These are phyloP conservation scores for Kwoniella europaea DNA, from an alignment of 768 basidiomycete species.

Conservation along the genomic window DNA sequence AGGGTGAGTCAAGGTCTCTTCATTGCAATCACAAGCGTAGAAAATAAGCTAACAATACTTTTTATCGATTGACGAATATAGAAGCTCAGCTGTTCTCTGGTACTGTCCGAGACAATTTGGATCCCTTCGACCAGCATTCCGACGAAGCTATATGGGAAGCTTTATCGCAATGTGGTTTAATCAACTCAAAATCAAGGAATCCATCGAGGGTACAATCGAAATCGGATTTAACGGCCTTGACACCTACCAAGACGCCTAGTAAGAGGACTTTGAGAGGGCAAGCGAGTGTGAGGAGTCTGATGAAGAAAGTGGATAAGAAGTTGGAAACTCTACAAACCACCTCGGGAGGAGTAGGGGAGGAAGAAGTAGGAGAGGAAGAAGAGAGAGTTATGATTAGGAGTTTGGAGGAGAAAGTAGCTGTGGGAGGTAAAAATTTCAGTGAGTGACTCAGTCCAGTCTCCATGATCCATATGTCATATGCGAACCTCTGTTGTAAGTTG, in stretches of 20 bases:
- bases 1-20: constrained; percentile 39
- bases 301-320: constrained; percentile 11
- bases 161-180: constrained; percentile 47
- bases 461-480: too few relatives aligned
- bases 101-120: constrained; percentile 57
- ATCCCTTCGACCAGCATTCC: constrained; percentile 55
- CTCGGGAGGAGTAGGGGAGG: constrained; percentile 6
- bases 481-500: too few relatives aligned
- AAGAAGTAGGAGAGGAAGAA: constrained; percentile 36
- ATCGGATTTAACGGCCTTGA: constrained; percentile 5
- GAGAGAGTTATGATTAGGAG: constrained; percentile 54
- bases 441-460: constrained; percentile 33
- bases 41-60: neutral
- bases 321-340: constrained; percentile 18
- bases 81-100: constrained; percentile 55
- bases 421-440: constrained; percentile 61
- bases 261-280: constrained; percentile 16
- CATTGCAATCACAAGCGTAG: too few relatives aligned
- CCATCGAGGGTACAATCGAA: constrained; percentile 29
- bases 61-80: constrained; percentile 2
- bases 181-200: constrained; percentile 35
- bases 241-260: constrained; percentile 16
- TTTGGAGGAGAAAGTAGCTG: constrained; percentile 57
- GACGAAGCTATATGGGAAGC: constrained; percentile 50
- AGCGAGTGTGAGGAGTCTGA: constrained; percentile 6